Evolutionary conservation across 73 alveolate genomes (phyloP).

Genomic region (Paramecium caudatum): DNA sequence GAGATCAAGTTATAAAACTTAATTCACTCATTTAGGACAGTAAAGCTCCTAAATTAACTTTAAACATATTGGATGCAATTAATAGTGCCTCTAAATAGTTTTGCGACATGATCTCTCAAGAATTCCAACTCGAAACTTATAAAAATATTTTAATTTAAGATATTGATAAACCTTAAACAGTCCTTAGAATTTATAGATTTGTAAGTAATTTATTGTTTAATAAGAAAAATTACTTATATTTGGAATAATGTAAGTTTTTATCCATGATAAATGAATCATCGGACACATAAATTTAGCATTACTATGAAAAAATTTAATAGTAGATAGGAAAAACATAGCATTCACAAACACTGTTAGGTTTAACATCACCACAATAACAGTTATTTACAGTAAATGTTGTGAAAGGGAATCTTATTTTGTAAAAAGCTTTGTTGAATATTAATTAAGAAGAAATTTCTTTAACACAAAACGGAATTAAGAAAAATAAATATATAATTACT

Average conservation of each 20-base stretch:
- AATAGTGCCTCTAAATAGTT: neutral
- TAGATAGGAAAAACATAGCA: neutral
- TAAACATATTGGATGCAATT: neutral
- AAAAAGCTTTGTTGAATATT: neutral
- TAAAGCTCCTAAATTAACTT: neutral
- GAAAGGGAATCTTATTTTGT: neutral
- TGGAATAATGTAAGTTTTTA: neutral
- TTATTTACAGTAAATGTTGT: neutral
- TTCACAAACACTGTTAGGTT: neutral
- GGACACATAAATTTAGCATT: neutral
- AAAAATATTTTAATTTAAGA: neutral
- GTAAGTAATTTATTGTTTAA: neutral
- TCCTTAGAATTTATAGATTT: neutral
- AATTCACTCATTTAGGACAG: neutral
- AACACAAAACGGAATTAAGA: conserved; percentile 15
- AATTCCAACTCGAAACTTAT: neutral
- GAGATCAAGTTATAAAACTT: neutral
- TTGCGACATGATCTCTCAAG: neutral
- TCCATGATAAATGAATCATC: neutral
- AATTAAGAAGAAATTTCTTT: neutral
- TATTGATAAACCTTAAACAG: neutral
- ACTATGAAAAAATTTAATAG: conserved; percentile 6
- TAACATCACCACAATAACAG: neutral
- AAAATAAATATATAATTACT: neutral
- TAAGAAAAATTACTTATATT: neutral